Evolutionary conservation across 2,329 filamentous ascomycete genomes (phyloP).

Genomic region (Clarireedia sp.): DNA sequence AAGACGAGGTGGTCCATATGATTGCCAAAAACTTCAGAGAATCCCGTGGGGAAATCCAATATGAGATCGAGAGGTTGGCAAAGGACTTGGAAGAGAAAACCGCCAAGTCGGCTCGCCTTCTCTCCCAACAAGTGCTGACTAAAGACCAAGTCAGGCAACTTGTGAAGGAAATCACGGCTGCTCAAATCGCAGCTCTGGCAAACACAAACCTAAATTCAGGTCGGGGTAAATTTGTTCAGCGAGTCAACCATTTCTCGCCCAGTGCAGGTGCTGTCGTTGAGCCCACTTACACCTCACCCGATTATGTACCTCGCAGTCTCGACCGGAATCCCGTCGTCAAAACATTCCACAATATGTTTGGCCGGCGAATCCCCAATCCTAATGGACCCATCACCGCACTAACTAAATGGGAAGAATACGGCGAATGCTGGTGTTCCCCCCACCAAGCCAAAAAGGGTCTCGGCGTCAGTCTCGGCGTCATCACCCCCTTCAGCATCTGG

Average conservation of each 20-base stretch:
- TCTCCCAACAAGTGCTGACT: slow-evolving; percentile 11
- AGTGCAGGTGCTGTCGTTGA: slow-evolving; percentile 62
- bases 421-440: slow-evolving; percentile 80
- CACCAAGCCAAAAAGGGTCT: slow-evolving; percentile 35
- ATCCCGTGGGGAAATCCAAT: slow-evolving; percentile 5
- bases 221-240: slow-evolving; percentile 20
- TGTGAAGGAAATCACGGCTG: slow-evolving; percentile 13
- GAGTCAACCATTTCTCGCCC: slow-evolving; percentile 66
- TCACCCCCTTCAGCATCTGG: slow-evolving; percentile 49
- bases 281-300: slow-evolving; percentile 47
- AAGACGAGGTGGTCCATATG: slow-evolving; percentile 70
- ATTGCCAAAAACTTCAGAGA: slow-evolving; percentile 69
- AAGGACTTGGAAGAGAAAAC: slow-evolving; percentile 16
- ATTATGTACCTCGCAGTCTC: slow-evolving; percentile 3
- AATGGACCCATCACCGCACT: slow-evolving; percentile 50
- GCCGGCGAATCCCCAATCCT: slow-evolving; percentile 19
- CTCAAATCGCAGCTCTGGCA: slow-evolving; percentile 24
- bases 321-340: slow-evolving; percentile 4
- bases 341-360: slow-evolving; percentile 15
- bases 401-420: slow-evolving; percentile 63
- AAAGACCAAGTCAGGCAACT: slow-evolving; percentile 16
- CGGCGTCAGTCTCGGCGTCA: slow-evolving; percentile 58
- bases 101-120: background rate
- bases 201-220: slow-evolving; percentile 19
- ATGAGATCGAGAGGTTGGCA: slow-evolving; percentile 14